phyloP scores from a whole-genome alignment of 495 filamentous ascomycete species.

The Penicilliopsis zonata region DNA sequence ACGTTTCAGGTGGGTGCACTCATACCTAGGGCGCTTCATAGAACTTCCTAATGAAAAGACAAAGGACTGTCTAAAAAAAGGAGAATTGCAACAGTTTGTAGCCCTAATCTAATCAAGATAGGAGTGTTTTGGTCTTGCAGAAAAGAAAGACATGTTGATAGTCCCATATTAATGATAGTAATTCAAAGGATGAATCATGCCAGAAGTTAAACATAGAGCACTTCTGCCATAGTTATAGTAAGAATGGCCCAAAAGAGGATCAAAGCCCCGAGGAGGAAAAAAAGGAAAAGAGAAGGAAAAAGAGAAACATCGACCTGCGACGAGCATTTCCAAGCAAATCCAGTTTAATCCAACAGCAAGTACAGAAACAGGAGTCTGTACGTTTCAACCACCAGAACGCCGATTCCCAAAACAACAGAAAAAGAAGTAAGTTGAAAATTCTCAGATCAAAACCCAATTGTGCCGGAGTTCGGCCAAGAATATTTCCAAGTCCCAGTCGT shows the following conservation, averaged over 20 bases:
- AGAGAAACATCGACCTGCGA: slow-evolving; percentile 1
- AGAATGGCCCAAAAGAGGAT: background rate
- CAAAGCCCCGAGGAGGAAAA: slow-evolving; percentile 1
- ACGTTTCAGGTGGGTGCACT: too few relatives aligned
- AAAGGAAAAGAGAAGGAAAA: background rate
- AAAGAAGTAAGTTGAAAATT: slow-evolving; percentile 3
- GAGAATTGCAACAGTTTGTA: too few relatives aligned
- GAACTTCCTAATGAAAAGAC: too few relatives aligned
- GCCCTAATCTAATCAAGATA: too few relatives aligned
- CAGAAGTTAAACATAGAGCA: background rate
- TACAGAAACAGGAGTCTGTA: background rate
- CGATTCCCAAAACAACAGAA: slow-evolving; percentile 11
- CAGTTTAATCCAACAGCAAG: slow-evolving; percentile 2
- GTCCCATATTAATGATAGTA: slow-evolving; percentile 1
- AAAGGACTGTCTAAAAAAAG: too few relatives aligned
- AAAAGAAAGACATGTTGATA: background rate
- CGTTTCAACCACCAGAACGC: slow-evolving; percentile 20
- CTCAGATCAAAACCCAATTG: too few relatives aligned
- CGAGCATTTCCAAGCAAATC: slow-evolving; percentile 3
- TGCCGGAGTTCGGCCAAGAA: too few relatives aligned
- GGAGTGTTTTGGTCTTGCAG: too few relatives aligned
- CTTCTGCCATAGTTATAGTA: background rate
- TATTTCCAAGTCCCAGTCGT: too few relatives aligned
- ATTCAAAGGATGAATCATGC: background rate
- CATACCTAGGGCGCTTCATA: too few relatives aligned